Percentiles rank a stretch among this genome's conserved stretches.
Evolutionary conservation across 148 eudicot species (phyloP).

Genomic region (Fagopyrum tataricum): DNA sequence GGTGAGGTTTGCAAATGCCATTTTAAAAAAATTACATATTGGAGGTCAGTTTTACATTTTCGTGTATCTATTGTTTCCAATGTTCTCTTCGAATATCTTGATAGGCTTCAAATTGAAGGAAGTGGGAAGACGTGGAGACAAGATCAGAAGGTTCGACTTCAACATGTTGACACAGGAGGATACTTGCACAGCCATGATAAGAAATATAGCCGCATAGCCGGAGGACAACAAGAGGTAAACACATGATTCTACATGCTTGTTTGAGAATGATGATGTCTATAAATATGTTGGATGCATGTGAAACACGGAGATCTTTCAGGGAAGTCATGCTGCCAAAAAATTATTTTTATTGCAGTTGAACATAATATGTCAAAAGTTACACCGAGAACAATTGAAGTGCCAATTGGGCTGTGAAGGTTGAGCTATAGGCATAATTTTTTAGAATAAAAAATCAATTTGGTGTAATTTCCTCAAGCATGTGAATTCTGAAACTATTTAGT

Average conservation of each 20-base stretch:
- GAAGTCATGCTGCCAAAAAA: neutral
- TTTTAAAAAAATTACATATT: neutral
- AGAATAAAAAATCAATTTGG: neutral
- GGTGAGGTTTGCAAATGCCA: conserved; percentile 28
- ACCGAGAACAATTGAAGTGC: neutral
- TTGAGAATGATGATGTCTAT: neutral
- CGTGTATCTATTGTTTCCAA: neutral
- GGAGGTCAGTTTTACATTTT: neutral
- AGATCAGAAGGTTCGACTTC: conserved; percentile 63
- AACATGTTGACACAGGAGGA: conserved; percentile 58
- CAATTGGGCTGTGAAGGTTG: neutral
- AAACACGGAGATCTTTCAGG: neutral
- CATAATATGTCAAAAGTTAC: neutral
- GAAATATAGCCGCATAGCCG: conserved; percentile 56
- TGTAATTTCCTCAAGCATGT: neutral
- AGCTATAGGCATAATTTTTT: neutral
- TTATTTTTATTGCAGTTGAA: neutral
- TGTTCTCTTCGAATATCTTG: neutral
- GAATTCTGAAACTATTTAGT: neutral
- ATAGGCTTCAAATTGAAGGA: conserved; percentile 58
- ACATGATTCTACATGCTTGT: neutral
- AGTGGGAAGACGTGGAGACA: conserved; percentile 59
- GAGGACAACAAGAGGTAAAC: conserved; percentile 68
- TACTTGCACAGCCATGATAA: conserved; percentile 73
- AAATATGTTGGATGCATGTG: neutral